Evolutionary conservation across 139 green algal genomes (phyloP).

Genomic region (Auxenochlorella protothecoides): DNA sequence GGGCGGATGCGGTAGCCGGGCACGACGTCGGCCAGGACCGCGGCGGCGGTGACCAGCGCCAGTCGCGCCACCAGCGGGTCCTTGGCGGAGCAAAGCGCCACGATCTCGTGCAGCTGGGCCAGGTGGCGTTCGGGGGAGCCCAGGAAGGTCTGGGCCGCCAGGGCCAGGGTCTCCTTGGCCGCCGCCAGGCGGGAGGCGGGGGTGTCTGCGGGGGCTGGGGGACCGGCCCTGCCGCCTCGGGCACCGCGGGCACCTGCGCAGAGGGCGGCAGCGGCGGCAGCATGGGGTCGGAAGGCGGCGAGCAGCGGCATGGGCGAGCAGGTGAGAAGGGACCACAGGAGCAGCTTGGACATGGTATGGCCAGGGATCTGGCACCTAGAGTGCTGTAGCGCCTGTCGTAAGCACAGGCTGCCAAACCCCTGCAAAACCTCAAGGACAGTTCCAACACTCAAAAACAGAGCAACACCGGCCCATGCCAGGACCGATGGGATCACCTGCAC

Average conservation of each 20-base stretch:
- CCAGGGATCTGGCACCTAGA: too few species aligned
- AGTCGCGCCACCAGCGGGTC: conserved; percentile 50
- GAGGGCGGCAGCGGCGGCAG: conserved; percentile 28
- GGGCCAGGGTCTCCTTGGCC: conserved; percentile 57
- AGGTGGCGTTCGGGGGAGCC: conserved; percentile 54
- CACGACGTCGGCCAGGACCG: conserved; percentile 78
- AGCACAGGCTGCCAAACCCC: too few species aligned
- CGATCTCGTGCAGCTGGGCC: conserved; percentile 22
- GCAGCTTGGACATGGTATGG: too few species aligned
- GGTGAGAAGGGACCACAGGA: too few species aligned
- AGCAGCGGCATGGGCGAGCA: neutral
- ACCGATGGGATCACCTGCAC: too few species aligned
- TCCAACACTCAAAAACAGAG: too few species aligned
- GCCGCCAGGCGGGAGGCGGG: conserved; percentile 25
- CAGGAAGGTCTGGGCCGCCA: conserved; percentile 55
- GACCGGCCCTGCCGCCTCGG: too few species aligned
- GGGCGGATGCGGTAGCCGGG: conserved; percentile 77
- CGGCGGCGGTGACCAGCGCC: conserved; percentile 65
- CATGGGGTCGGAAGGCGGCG: conserved; percentile 6
- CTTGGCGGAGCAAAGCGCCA: conserved; percentile 21
- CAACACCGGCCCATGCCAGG: too few species aligned
- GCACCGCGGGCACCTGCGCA: conserved; percentile 1
- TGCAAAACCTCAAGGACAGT: too few species aligned
- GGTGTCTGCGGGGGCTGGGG: too few species aligned
- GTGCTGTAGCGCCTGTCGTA: too few species aligned